These are phyloP conservation scores for Pholiota adiposa DNA, from an alignment of 1,284 basidiomycete genomes.

Conservation along the genomic window DNA sequence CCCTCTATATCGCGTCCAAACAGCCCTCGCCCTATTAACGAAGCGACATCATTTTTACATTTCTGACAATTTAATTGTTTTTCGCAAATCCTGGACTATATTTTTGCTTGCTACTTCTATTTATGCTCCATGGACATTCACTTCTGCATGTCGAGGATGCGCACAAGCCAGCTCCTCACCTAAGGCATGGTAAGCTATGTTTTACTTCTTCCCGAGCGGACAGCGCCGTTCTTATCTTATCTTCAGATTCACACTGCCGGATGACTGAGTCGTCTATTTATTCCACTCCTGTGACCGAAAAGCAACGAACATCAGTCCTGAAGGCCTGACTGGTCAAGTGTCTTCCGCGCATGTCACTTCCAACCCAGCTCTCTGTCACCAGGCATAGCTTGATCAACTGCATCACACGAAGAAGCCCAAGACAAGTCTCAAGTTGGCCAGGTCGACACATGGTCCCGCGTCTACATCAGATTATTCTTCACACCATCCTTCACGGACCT, in stretches of 20 bases:
- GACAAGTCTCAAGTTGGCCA: not conserved
- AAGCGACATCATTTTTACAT: slow-evolving; percentile 15
- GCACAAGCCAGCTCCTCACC: not conserved
- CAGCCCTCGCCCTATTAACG: slow-evolving; percentile 3
- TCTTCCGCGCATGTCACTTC: not conserved
- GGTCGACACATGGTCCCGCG: not conserved
- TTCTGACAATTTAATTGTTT: slow-evolving; percentile 4
- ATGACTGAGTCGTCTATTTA: not conserved
- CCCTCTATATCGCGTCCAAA: slow-evolving; percentile 5
- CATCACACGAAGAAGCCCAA: not conserved
- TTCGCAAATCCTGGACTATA: not conserved
- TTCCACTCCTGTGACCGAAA: not conserved
- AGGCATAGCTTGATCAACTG: not conserved
- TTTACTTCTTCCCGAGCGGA: not conserved
- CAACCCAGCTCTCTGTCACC: not conserved
- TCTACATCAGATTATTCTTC: not conserved
- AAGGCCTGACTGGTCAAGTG: not conserved
- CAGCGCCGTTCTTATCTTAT: not conserved
- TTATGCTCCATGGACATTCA: not conserved
- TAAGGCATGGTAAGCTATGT: not conserved
- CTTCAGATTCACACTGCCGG: not conserved
- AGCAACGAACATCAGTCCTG: not conserved
- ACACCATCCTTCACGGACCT: not conserved
- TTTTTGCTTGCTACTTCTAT: not conserved
- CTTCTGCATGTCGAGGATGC: not conserved